Evolutionary conservation across 768 basidiomycete species (phyloP).

Genomic region (Amanita molliuscula): DNA sequence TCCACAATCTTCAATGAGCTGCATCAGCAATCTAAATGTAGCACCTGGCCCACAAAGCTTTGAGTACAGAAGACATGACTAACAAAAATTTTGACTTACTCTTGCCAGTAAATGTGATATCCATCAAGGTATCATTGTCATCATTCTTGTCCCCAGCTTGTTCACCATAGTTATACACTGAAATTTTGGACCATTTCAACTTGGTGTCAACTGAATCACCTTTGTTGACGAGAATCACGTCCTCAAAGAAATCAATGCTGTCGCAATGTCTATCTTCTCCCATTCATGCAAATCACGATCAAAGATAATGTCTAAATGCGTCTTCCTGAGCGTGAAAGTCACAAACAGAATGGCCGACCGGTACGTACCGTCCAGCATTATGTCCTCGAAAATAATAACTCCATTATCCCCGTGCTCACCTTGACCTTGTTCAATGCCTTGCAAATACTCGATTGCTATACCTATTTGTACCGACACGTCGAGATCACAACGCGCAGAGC

Average conservation of each 20-base stretch:
- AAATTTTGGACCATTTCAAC: background rate
- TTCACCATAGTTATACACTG: background rate
- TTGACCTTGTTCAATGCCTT: background rate
- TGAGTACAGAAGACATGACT: background rate
- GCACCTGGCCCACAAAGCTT: background rate
- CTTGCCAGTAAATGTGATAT: background rate
- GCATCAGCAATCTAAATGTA: background rate
- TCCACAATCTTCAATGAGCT: background rate
- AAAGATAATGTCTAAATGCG: background rate
- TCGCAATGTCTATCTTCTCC: background rate
- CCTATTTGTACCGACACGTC: background rate
- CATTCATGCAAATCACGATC: background rate
- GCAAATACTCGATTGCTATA: background rate
- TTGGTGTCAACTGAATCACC: background rate
- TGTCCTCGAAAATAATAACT: background rate
- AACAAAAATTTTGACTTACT: background rate
- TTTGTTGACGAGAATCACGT: background rate
- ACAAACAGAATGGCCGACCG: background rate
- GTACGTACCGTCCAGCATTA: background rate
- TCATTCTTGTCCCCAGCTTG: background rate
- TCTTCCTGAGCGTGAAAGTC: background rate
- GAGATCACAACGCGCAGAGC: background rate
- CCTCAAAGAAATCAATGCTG: background rate
- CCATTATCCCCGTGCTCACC: background rate
- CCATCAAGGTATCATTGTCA: background rate